A percentile compares a stretch with the other conserved stretches of the same genome.
Conservation (phyloP, 2,329 filamentous ascomycete species). For the Aspergillus nomiae region DNA sequence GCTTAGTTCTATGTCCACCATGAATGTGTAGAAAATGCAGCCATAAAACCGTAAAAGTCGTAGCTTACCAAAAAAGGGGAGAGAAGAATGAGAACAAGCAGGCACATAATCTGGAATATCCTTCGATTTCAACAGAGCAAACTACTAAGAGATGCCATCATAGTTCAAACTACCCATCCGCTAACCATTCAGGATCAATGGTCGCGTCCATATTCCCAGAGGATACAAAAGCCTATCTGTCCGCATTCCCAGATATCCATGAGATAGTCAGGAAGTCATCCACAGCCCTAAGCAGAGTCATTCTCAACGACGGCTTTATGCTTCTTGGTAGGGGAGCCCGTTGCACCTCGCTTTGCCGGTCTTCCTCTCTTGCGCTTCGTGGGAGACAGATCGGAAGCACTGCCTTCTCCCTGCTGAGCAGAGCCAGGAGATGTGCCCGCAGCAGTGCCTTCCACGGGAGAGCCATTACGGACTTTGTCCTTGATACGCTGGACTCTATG, state of each 20-base stretch:
- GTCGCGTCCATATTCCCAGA: neutral
- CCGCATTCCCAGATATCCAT: too few species aligned
- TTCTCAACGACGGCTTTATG: neutral
- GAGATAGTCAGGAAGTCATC: neutral
- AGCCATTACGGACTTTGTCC: slow-evolving; percentile 9
- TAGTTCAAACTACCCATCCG: neutral
- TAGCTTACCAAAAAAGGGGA: neutral
- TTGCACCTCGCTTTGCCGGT: neutral
- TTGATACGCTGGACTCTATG: slow-evolving; percentile 26
- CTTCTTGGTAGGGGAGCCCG: slow-evolving; percentile 1
- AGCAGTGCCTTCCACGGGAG: neutral
- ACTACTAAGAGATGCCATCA: neutral
- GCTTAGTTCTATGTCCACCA: neutral
- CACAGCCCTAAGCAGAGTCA: neutral
- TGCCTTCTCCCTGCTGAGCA: neutral
- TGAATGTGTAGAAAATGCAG: neutral
- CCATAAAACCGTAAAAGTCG: neutral
- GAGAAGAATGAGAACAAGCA: neutral
- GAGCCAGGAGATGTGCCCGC: neutral
- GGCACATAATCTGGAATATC: neutral
- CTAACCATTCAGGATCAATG: neutral
- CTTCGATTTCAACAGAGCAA: neutral
- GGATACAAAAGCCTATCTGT: neutral
- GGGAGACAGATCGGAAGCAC: neutral
- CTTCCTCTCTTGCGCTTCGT: slow-evolving; percentile 11